Conservation (phyloP, 306 rosid genomes). For the Vigna trinervia region DNA sequence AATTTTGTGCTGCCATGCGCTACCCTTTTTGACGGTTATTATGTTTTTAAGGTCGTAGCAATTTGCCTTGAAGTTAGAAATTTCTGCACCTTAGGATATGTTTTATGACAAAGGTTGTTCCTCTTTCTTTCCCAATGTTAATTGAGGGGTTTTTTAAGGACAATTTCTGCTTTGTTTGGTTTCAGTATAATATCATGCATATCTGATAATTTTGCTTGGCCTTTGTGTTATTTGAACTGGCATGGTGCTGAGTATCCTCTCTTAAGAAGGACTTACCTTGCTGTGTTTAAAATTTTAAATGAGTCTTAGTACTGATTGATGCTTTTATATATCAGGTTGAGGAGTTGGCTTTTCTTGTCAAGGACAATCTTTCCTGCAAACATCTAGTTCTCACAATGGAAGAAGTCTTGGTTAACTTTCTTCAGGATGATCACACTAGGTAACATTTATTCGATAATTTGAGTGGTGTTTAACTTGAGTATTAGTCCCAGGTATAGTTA, state of each 20-base stretch:
- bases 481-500: constrained; percentile 19
- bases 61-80: constrained; percentile 8
- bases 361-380: constrained; percentile 96
- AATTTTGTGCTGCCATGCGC: constrained; percentile 24
- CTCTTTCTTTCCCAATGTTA: constrained; percentile 9
- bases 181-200: constrained; percentile 25
- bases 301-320: background rate
- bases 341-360: constrained; percentile 93
- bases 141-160: constrained; percentile 15
- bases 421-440: constrained; percentile 83
- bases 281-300: constrained; percentile 31
- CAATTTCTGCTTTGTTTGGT: background rate
- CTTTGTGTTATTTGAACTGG: constrained; percentile 12
- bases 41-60: background rate
- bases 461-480: constrained; percentile 34
- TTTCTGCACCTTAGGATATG: constrained; percentile 34
- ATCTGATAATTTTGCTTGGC: constrained; percentile 33
- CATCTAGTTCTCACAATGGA: constrained; percentile 96
- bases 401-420: constrained; percentile 78
- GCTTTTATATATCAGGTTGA: constrained; percentile 70
- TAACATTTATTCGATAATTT: constrained; percentile 48
- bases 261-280: background rate
- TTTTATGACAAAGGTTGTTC: constrained; percentile 32
- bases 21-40: constrained; percentile 33
- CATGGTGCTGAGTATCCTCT: constrained; percentile 15